phyloP scores from a whole-genome alignment of 768 basidiomycete genomes.

The Amanita inopinata region DNA sequence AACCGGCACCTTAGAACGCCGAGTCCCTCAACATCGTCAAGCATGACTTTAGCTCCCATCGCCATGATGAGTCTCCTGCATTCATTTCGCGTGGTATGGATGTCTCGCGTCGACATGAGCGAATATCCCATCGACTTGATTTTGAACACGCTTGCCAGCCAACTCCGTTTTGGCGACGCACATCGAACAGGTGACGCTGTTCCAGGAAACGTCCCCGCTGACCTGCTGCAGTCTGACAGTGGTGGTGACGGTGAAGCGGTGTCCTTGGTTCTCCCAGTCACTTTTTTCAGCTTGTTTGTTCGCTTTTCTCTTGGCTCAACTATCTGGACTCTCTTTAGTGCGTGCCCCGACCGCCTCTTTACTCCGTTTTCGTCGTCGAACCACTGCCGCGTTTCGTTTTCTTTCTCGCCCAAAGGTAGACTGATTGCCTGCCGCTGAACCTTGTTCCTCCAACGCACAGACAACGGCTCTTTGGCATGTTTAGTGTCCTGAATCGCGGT shows the following conservation, averaged over 20 bases:
- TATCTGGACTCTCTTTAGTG: slow-evolving; percentile 34
- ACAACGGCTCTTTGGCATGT: slow-evolving; percentile 32
- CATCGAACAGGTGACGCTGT: slow-evolving; percentile 25
- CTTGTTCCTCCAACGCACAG: slow-evolving; percentile 25
- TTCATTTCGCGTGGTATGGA: slow-evolving; percentile 59
- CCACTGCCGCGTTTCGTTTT: not conserved
- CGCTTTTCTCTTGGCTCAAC: slow-evolving; percentile 31
- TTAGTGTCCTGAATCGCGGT: slow-evolving; percentile 12
- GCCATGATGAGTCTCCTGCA: slow-evolving; percentile 64
- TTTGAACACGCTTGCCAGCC: slow-evolving; percentile 86
- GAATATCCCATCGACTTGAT: slow-evolving; percentile 58
- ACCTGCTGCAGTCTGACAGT: slow-evolving; percentile 32
- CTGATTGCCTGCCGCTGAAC: slow-evolving; percentile 11
- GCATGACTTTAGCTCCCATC: slow-evolving; percentile 59
- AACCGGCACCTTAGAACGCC: slow-evolving; percentile 70
- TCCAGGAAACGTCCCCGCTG: too few relatives aligned
- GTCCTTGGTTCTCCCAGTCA: slow-evolving; percentile 12
- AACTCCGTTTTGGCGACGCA: slow-evolving; percentile 50
- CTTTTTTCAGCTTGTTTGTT: slow-evolving; percentile 28
- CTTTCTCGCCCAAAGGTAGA: not conserved
- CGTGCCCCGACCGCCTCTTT: not conserved
- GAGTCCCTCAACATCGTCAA: slow-evolving; percentile 53
- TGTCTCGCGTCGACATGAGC: slow-evolving; percentile 50
- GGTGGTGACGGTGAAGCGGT: slow-evolving; percentile 32
- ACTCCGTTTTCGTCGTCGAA: not conserved